phyloP scores from a whole-genome alignment of 345 rosid genomes.

The Melastoma malabathricum region DNA sequence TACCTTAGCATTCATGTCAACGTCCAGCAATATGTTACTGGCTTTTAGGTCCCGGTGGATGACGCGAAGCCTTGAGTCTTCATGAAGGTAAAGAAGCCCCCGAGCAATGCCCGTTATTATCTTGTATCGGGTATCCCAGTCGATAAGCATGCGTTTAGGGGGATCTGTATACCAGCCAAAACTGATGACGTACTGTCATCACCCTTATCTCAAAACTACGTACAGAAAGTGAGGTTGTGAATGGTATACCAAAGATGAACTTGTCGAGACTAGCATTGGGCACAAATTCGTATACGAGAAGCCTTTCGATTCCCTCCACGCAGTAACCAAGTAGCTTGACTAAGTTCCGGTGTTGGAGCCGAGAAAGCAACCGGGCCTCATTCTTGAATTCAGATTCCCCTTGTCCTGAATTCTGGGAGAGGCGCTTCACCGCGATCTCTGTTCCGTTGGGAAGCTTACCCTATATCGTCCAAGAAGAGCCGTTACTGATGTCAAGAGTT shows the following conservation, averaged over 20 bases:
- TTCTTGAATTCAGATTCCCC: constrained; percentile 28
- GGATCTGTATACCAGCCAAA: constrained; percentile 1
- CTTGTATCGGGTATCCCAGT: constrained; percentile 23
- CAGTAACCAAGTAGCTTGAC: constrained; percentile 32
- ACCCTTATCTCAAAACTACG: too few relatives aligned
- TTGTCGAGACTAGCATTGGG: constrained; percentile 33
- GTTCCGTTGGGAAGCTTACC: constrained; percentile 17
- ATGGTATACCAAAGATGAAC: constrained; percentile 24
- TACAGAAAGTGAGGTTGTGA: too few relatives aligned
- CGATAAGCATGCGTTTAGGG: constrained; percentile 6
- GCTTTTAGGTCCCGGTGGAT: constrained; percentile 34
- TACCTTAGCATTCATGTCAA: constrained; percentile 39
- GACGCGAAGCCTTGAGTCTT: constrained; percentile 42
- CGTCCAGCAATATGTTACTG: constrained; percentile 36
- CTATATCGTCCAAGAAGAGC: neutral
- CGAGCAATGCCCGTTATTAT: constrained; percentile 28
- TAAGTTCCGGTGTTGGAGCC: constrained; percentile 31
- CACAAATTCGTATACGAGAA: constrained; percentile 35
- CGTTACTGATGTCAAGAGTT: too few relatives aligned
- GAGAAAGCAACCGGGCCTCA: constrained; percentile 27
- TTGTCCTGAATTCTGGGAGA: constrained; percentile 22
- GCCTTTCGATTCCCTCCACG: constrained; percentile 23
- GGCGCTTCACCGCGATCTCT: constrained; percentile 27
- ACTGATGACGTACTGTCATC: too few relatives aligned
- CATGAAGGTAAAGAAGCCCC: constrained; percentile 36